Conservation (phyloP, 2,329 filamentous ascomycete species). For the Penicillium sp. region DNA sequence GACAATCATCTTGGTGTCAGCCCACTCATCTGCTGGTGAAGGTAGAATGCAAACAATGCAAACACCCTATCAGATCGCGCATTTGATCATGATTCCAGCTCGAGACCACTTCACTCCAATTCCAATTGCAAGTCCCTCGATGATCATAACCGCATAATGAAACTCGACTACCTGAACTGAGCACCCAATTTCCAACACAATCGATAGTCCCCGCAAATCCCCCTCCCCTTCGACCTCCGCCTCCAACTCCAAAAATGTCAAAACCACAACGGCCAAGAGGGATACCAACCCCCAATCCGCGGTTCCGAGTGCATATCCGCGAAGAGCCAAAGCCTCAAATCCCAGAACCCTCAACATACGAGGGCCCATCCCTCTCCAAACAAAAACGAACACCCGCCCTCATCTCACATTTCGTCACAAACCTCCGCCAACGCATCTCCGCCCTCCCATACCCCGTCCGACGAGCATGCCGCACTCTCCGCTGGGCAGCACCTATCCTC, state of each 20-base stretch:
- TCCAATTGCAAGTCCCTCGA: not conserved
- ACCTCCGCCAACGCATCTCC: conserved; percentile 29
- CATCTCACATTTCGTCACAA: conserved; percentile 23
- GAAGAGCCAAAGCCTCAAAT: not conserved
- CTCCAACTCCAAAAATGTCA: not conserved
- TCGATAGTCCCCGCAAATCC: not conserved
- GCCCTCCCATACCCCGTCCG: conserved; percentile 29
- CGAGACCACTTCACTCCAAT: not conserved
- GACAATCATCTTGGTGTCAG: not conserved
- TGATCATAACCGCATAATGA: not conserved
- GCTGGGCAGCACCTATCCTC: conserved; percentile 33
- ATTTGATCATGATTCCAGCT: not conserved
- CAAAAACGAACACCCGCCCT: not conserved
- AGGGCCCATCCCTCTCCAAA: conserved; percentile 3
- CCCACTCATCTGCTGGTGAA: not conserved
- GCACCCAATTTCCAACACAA: not conserved
- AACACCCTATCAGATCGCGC: conserved; percentile 14
- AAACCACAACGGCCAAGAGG: conserved; percentile 2
- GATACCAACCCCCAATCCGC: conserved; percentile 1
- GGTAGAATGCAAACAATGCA: conserved; percentile 16
- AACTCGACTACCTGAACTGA: not conserved
- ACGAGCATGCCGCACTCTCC: conserved; percentile 26
- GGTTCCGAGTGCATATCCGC: not conserved
- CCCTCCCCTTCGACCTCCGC: not conserved
- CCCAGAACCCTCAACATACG: not conserved